Evolutionary conservation across 805 yeast species (phyloP).

Genomic region (Pichia phayaonensis): DNA sequence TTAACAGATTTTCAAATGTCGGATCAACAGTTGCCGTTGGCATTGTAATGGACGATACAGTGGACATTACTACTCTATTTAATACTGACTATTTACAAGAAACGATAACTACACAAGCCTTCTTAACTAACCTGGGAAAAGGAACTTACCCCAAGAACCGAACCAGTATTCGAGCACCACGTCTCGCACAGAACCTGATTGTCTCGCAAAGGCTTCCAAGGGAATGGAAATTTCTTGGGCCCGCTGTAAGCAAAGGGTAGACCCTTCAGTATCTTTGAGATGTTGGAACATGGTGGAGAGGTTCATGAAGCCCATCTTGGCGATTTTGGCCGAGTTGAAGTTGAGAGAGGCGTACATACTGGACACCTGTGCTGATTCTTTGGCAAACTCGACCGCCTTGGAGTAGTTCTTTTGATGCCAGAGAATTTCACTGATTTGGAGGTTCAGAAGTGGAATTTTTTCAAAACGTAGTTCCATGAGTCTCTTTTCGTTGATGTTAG

Average conservation of each 20-base stretch:
- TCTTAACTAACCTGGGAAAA: conserved; percentile 24
- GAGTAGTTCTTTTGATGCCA: conserved; percentile 28
- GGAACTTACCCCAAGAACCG: conserved; percentile 29
- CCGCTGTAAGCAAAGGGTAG: conserved; percentile 20
- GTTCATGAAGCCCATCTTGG: conserved; percentile 31
- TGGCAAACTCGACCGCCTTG: conserved; percentile 35
- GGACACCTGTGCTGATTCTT: conserved; percentile 31
- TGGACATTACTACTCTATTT: neutral
- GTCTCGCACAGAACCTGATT: conserved; percentile 22
- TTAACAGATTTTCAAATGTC: conserved; percentile 16
- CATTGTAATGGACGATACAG: neutral
- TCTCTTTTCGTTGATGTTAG: conserved; percentile 16
- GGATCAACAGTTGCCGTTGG: neutral
- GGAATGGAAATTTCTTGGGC: conserved; percentile 26
- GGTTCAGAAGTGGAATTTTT: conserved; percentile 31
- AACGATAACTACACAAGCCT: neutral
- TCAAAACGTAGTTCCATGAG: conserved; percentile 22
- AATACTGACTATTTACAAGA: neutral
- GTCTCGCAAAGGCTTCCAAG: conserved; percentile 19
- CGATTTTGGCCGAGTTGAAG: conserved; percentile 31
- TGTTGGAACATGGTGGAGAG: conserved; percentile 28
- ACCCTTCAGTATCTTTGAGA: conserved; percentile 24
- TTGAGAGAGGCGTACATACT: conserved; percentile 26
- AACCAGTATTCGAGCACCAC: conserved; percentile 29
- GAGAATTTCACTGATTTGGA: conserved; percentile 36